Evolutionary conservation across 2,329 filamentous ascomycete species (phyloP).

Genomic region (Setomelanomma holmii): DNA sequence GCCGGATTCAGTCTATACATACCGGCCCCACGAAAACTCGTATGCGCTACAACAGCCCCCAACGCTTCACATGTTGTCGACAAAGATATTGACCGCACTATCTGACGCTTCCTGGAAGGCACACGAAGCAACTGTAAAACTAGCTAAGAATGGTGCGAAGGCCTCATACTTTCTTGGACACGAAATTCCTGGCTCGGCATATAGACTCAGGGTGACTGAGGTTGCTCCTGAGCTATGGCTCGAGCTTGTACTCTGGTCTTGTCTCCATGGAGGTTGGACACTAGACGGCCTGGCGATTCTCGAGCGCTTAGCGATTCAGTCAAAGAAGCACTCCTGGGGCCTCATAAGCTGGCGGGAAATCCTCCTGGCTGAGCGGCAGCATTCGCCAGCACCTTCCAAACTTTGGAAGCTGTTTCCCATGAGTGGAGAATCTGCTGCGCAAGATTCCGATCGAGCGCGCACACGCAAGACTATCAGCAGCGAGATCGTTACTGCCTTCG

Average conservation of each 20-base stretch:
- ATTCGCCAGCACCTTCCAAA: constrained; percentile 15
- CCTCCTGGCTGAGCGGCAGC: constrained; percentile 38
- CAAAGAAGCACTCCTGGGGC: constrained; percentile 32
- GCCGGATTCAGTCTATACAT: constrained; percentile 54
- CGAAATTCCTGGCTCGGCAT: constrained; percentile 54
- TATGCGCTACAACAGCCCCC: constrained; percentile 56
- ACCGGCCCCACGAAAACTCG: constrained; percentile 41
- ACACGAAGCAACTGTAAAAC: constrained; percentile 48
- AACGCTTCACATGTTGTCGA: constrained; percentile 56
- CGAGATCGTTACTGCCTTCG: constrained; percentile 63
- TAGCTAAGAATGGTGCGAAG: constrained; percentile 39
- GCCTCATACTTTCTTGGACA: constrained; percentile 50
- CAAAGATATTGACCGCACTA: constrained; percentile 57
- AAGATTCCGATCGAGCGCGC: constrained; percentile 32
- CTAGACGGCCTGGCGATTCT: constrained; percentile 52
- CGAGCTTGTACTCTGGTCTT: constrained; percentile 61
- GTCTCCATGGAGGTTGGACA: constrained; percentile 57
- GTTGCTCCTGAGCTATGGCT: constrained; percentile 58
- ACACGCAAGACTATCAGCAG: constrained; percentile 61
- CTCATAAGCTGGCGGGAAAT: constrained; percentile 54
- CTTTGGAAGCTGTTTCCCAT: constrained; percentile 35
- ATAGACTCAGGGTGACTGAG: constrained; percentile 50
- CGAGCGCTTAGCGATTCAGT: constrained; percentile 29
- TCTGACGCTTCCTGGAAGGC: constrained; percentile 60
- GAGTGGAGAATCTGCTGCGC: constrained; percentile 21